Conservation (phyloP, 306 rosid genomes). For the Luffa aegyptiaca region DNA sequence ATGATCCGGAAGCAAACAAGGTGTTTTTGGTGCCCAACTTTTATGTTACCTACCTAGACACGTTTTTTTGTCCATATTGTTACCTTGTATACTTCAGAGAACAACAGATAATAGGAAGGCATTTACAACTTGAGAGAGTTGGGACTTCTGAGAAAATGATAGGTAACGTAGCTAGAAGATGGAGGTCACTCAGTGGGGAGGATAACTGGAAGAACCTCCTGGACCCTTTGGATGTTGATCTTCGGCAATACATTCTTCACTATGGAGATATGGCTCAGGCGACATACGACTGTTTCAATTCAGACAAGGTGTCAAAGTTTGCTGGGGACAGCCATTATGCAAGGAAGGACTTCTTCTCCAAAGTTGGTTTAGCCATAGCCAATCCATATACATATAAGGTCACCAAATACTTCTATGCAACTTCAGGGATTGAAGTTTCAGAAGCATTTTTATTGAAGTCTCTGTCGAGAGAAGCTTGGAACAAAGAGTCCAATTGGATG, state of each 20-base stretch:
- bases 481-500: constrained; percentile 85
- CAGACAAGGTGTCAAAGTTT: constrained; percentile 30
- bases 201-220: constrained; percentile 39
- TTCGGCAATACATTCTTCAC: constrained; percentile 45
- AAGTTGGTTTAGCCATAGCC: constrained; percentile 34
- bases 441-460: constrained; percentile 62
- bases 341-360: constrained; percentile 35
- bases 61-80: not conserved
- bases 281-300: constrained; percentile 51
- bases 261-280: constrained; percentile 79
- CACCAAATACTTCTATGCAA: constrained; percentile 57
- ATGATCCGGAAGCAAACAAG: not conserved
- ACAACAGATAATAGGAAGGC: not conserved
- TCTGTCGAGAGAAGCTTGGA: constrained; percentile 66
- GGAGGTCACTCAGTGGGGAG: constrained; percentile 52
- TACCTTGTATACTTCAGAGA: not conserved
- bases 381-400: constrained; percentile 35
- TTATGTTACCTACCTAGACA: constrained; percentile 1
- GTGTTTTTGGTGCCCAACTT: not conserved
- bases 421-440: constrained; percentile 43
- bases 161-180: constrained; percentile 30
- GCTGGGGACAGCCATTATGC: constrained; percentile 41
- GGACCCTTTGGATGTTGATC: constrained; percentile 56
- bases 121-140: not conserved
- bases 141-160: not conserved